A percentile compares a stretch with the other conserved stretches of the same genome.
Evolutionary conservation across 2,329 filamentous ascomycete species (phyloP).

Genomic region (Incumbomyces lentus): DNA sequence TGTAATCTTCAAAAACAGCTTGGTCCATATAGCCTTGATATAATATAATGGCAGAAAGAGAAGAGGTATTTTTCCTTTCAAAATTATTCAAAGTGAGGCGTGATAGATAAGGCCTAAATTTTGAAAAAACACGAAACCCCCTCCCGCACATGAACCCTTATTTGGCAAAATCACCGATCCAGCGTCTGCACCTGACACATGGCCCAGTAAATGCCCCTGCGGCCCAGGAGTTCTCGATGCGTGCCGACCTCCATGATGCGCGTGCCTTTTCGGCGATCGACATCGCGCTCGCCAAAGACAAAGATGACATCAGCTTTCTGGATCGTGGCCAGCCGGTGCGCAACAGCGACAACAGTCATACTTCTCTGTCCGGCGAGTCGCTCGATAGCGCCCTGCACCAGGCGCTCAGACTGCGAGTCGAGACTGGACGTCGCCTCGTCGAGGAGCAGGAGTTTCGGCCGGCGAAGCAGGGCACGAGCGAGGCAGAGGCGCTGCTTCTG

Average conservation of each 20-base stretch:
- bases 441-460: slow-evolving; percentile 43
- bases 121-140: too few relatives aligned
- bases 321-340: slow-evolving; percentile 65
- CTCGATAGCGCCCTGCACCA: slow-evolving; percentile 59
- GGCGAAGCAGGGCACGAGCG: slow-evolving; percentile 44
- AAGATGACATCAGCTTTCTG: slow-evolving; percentile 73
- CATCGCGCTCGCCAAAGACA: slow-evolving; percentile 55
- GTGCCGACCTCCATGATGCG: slow-evolving; percentile 52
- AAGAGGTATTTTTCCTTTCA: too few relatives aligned
- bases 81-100: too few relatives aligned
- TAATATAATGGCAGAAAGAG: too few relatives aligned
- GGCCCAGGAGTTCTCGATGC: slow-evolving; percentile 47
- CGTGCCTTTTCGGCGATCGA: slow-evolving; percentile 17
- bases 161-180: slow-evolving; percentile 22
- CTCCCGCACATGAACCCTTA: too few relatives aligned
- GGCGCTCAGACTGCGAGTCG: slow-evolving; percentile 55
- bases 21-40: too few relatives aligned
- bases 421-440: slow-evolving; percentile 52
- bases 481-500: slow-evolving; percentile 49
- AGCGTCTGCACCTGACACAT: slow-evolving; percentile 31
- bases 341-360: slow-evolving; percentile 61
- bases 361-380: slow-evolving; percentile 41
- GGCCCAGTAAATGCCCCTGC: slow-evolving; percentile 41
- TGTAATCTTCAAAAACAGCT: too few relatives aligned
- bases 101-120: too few relatives aligned